phyloP scores from a whole-genome alignment of 805 yeast species.

The Sugiyamaella lignohabitans region DNA sequence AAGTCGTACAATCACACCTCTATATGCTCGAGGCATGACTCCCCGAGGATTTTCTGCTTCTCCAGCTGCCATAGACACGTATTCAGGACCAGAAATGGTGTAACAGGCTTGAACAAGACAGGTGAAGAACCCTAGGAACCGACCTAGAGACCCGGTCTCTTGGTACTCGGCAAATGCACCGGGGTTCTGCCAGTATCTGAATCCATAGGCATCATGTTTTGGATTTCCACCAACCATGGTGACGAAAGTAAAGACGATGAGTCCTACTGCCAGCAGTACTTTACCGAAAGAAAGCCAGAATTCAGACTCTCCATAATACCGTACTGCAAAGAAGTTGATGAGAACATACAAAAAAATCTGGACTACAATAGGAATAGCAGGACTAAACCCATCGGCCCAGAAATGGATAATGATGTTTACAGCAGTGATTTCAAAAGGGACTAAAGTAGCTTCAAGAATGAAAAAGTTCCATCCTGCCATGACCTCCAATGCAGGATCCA shows the following conservation, averaged over 20 bases:
- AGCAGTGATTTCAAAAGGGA: conserved; percentile 79
- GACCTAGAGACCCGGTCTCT: conserved; percentile 51
- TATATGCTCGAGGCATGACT: conserved; percentile 71
- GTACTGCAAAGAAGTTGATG: conserved; percentile 68
- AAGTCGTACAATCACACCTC: conserved; percentile 64
- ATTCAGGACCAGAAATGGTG: conserved; percentile 83
- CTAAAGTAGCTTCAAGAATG: conserved; percentile 65
- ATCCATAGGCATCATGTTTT: conserved; percentile 52
- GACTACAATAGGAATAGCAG: conserved; percentile 61
- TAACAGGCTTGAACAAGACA: conserved; percentile 68
- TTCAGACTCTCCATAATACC: conserved; percentile 73
- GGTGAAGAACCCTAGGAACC: conserved; percentile 65
- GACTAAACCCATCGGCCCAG: conserved; percentile 72
- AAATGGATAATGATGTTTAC: conserved; percentile 72
- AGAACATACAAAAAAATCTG: conserved; percentile 57
- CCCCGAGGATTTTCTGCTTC: conserved; percentile 68
- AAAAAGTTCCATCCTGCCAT: conserved; percentile 78
- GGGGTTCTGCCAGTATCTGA: conserved; percentile 49
- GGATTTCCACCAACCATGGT: conserved; percentile 91
- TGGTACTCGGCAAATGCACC: conserved; percentile 53
- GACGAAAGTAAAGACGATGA: conserved; percentile 65
- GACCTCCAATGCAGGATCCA: conserved; percentile 68
- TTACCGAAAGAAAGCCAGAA: conserved; percentile 74
- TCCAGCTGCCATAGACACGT: conserved; percentile 78
- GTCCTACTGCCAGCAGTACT: conserved; percentile 65